A percentile compares a stretch with the other conserved stretches of the same genome.
Conservation (phyloP, 108 stramenopile genomes). For the Cylindrotheca fusiformis region DNA sequence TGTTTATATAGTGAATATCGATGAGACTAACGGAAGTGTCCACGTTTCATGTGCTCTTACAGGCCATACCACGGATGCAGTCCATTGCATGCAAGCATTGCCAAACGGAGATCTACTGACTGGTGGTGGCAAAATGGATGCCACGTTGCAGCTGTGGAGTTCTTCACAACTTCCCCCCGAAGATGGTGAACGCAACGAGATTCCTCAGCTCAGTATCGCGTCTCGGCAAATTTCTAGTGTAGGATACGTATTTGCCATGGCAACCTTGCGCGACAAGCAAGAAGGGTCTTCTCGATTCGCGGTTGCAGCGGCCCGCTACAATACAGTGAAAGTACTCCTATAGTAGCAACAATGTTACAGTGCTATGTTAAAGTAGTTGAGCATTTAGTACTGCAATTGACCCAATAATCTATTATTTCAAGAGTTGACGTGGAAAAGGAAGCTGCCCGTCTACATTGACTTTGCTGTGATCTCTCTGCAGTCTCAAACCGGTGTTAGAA, state of each 20-base stretch:
- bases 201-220: too few species aligned
- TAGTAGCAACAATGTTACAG: conserved; percentile 3
- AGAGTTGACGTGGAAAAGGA: too few species aligned
- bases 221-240: conserved; percentile 15
- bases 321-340: conserved; percentile 47
- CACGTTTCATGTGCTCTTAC: conserved; percentile 18
- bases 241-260: conserved; percentile 54
- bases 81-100: conserved; percentile 37
- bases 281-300: conserved; percentile 24
- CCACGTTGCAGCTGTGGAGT: conserved; percentile 41
- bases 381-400: too few species aligned
- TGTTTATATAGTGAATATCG: conserved; percentile 28
- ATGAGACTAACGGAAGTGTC: too few species aligned
- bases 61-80: conserved; percentile 34
- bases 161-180: conserved; percentile 1
- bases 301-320: conserved; percentile 53
- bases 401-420: too few species aligned
- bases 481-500: too few species aligned
- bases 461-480: too few species aligned
- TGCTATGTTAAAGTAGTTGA: not conserved
- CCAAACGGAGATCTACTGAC: conserved; percentile 49
- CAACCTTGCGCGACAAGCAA: conserved; percentile 32
- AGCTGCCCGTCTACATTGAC: too few species aligned
- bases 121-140: conserved; percentile 53
- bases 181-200: not conserved